Percentiles rank a stretch among this genome's conserved stretches.
These are phyloP conservation scores for Prototheca wickerhamii DNA, from an alignment of 163 green algal species.

Conservation along the genomic window DNA sequence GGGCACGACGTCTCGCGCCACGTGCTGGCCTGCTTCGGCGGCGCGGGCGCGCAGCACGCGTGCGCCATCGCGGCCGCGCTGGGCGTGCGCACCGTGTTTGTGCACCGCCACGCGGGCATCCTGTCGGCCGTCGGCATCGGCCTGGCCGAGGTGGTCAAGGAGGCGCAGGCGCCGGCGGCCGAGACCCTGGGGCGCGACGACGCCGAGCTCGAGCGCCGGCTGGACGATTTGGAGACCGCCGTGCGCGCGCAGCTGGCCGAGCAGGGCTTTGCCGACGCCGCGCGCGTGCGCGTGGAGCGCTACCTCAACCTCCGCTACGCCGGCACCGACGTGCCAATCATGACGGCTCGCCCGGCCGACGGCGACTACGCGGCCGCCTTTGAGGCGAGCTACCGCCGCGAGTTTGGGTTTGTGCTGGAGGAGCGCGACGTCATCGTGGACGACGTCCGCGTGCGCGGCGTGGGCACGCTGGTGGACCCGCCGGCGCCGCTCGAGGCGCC, in stretches of 20 bases:
- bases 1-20: constrained; percentile 84
- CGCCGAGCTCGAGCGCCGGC: constrained; percentile 17
- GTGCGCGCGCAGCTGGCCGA: constrained; percentile 24
- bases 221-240: constrained; percentile 30
- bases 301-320: constrained; percentile 84
- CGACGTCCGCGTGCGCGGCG: constrained; percentile 65
- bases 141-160: constrained; percentile 82
- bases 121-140: constrained; percentile 93
- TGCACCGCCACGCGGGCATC: constrained; percentile 84
- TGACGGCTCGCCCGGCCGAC: constrained; percentile 42
- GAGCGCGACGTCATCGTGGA: constrained; percentile 68
- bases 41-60: constrained; percentile 92
- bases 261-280: constrained; percentile 49
- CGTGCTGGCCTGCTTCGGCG: constrained; percentile 91
- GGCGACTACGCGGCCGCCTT: constrained; percentile 34
- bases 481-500: constrained; percentile 6
- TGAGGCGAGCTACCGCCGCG: constrained; percentile 56
- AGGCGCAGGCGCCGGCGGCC: constrained; percentile 71
- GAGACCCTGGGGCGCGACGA: constrained; percentile 24
- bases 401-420: constrained; percentile 86
- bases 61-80: constrained; percentile 86
- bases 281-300: constrained; percentile 40
- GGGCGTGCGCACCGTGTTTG: constrained; percentile 85
- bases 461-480: constrained; percentile 35
- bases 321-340: constrained; percentile 81